phyloP scores from a whole-genome alignment of 768 basidiomycete genomes.

The Boletus insuetus region DNA sequence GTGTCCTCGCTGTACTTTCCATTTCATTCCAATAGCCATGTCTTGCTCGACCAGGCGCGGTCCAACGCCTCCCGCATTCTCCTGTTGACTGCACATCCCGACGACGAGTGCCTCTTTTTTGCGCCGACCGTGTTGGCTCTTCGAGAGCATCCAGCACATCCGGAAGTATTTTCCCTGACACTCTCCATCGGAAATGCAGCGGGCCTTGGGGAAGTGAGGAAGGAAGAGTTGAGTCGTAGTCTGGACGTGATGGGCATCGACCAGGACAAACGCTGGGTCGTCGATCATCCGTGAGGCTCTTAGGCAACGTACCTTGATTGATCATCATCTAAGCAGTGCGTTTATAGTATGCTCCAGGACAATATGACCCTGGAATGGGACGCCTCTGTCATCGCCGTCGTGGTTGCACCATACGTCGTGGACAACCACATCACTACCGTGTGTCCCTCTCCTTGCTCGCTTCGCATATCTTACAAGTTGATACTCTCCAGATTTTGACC shows the following conservation, averaged over 20 bases:
- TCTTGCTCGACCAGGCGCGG: constrained; percentile 10
- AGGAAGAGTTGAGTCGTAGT: constrained; percentile 57
- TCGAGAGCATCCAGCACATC: constrained; percentile 11
- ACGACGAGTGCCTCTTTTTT: constrained; percentile 95
- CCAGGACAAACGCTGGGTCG: constrained; percentile 48
- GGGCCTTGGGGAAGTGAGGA: constrained; percentile 63
- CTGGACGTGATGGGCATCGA: constrained; percentile 67
- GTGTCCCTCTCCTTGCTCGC: constrained; percentile 20
- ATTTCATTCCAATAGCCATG: constrained; percentile 21
- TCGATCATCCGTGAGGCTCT: constrained; percentile 69
- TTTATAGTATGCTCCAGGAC: constrained; percentile 64
- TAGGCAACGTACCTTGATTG: not conserved
- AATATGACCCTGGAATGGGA: constrained; percentile 71
- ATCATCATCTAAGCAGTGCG: constrained; percentile 7
- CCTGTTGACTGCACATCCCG: constrained; percentile 88
- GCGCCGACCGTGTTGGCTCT: constrained; percentile 75
- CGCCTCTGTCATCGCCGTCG: constrained; percentile 50
- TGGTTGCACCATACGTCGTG: constrained; percentile 57
- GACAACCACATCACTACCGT: constrained; percentile 64
- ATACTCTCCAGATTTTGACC: constrained; percentile 65
- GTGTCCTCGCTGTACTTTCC: constrained; percentile 27
- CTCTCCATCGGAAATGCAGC: constrained; percentile 79
- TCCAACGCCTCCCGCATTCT: constrained; percentile 38
- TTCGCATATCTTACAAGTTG: not conserved
- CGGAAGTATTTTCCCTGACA: constrained; percentile 60